These are phyloP conservation scores for Cordyceps javanica DNA, from an alignment of 2,329 filamentous ascomycete species.

Conservation along the genomic window DNA sequence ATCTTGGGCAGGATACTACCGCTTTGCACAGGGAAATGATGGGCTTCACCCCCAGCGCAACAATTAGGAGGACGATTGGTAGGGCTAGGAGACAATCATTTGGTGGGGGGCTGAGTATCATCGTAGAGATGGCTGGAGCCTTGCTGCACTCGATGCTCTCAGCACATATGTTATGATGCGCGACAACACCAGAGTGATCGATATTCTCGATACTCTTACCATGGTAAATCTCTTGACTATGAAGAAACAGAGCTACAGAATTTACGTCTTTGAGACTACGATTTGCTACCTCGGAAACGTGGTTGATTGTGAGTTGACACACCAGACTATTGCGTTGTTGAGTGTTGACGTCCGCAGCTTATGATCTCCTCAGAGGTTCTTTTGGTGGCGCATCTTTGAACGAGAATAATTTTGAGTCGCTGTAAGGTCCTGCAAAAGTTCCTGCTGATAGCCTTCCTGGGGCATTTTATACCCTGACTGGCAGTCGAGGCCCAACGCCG, in stretches of 20 bases:
- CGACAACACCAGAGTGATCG: conserved; percentile 57
- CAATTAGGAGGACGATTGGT: conserved; percentile 63
- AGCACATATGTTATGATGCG: conserved; percentile 78
- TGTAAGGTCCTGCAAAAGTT: conserved; percentile 61
- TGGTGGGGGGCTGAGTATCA: not conserved
- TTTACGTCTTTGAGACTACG: conserved; percentile 84
- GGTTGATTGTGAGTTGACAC: conserved; percentile 51
- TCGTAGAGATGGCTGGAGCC: conserved; percentile 74
- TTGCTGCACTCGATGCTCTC: conserved; percentile 73
- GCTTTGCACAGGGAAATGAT: conserved; percentile 72
- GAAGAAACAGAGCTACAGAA: conserved; percentile 31
- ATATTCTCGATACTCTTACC: conserved; percentile 65
- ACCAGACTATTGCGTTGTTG: not conserved
- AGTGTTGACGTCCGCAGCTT: conserved; percentile 33
- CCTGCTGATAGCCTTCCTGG: conserved; percentile 70
- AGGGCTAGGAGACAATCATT: conserved; percentile 9
- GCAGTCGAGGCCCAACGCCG: conserved; percentile 67
- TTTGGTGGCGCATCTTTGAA: conserved; percentile 44
- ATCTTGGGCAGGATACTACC: conserved; percentile 67
- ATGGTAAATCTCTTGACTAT: conserved; percentile 65
- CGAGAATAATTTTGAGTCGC: conserved; percentile 41
- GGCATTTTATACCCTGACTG: conserved; percentile 70
- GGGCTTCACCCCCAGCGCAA: conserved; percentile 66
- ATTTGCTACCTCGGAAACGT: conserved; percentile 82
- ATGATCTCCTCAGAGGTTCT: conserved; percentile 67